phyloP scores from a whole-genome alignment of 2,329 filamentous ascomycete species.

The Calycina herbarum region DNA sequence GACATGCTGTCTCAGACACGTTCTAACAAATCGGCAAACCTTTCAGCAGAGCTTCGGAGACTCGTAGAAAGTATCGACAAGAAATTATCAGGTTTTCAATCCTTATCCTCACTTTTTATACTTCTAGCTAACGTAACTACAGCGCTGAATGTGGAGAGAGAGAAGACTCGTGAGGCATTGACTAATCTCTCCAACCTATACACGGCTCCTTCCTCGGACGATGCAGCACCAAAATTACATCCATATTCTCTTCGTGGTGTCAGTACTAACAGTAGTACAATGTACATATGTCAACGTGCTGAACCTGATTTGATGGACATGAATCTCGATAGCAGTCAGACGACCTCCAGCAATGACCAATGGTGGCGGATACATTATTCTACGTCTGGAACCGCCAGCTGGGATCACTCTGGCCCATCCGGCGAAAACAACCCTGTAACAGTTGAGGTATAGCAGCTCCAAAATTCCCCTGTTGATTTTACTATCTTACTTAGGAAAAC shows the following conservation, averaged over 20 bases:
- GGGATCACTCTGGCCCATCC: background rate
- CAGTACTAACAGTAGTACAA: slow-evolving; percentile 46
- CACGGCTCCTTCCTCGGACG: slow-evolving; percentile 32
- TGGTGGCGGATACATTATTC: slow-evolving; percentile 57
- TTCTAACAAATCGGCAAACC: slow-evolving; percentile 21
- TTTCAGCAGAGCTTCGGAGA: slow-evolving; percentile 33
- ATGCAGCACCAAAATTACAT: slow-evolving; percentile 29
- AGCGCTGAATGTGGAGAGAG: slow-evolving; percentile 36
- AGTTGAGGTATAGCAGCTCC: slow-evolving; percentile 46
- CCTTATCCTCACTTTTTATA: background rate
- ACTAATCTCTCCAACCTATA: slow-evolving; percentile 45
- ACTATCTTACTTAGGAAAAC: background rate
- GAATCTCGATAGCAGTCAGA: slow-evolving; percentile 35
- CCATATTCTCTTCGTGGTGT: slow-evolving; percentile 54
- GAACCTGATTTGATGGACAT: slow-evolving; percentile 46
- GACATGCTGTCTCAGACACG: slow-evolving; percentile 14
- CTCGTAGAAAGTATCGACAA: slow-evolving; percentile 36
- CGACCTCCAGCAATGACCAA: slow-evolving; percentile 43
- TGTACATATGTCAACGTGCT: slow-evolving; percentile 51
- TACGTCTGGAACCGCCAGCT: slow-evolving; percentile 35
- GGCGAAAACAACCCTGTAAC: slow-evolving; percentile 42
- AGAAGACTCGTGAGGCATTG: slow-evolving; percentile 33
- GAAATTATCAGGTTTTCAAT: slow-evolving; percentile 34
- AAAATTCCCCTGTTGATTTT: background rate
- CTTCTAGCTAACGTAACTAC: slow-evolving; percentile 22